Evolutionary conservation across 805 yeast species (phyloP).

Genomic region (Zygosaccharomyces rouxii): DNA sequence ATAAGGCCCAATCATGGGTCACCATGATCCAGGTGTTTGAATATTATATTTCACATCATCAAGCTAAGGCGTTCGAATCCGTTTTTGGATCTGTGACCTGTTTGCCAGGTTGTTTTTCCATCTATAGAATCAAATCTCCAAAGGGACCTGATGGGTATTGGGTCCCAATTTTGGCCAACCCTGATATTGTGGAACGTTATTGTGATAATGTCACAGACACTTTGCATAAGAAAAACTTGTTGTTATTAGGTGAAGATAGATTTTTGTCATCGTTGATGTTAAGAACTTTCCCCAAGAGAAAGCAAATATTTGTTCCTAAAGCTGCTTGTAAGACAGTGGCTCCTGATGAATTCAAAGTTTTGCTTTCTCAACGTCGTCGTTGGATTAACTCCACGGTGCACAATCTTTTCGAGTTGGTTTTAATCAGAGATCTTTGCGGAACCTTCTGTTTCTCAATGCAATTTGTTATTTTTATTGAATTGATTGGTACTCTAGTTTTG

Average conservation of each 20-base stretch:
- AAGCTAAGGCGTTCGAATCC: constrained; percentile 91
- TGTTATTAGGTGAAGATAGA: constrained; percentile 87
- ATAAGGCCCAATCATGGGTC: constrained; percentile 80
- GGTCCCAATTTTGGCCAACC: constrained; percentile 91
- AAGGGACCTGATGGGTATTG: constrained; percentile 74
- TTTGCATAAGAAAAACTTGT: constrained; percentile 78
- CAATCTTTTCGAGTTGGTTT: constrained; percentile 79
- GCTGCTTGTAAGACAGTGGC: constrained; percentile 90
- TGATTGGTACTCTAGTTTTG: constrained; percentile 80
- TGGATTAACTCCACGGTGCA: constrained; percentile 97
- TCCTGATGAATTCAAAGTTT: constrained; percentile 74
- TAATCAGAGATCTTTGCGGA: constrained; percentile 86
- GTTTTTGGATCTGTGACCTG: constrained; percentile 93
- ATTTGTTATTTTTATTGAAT: constrained; percentile 77
- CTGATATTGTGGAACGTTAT: constrained; percentile 89
- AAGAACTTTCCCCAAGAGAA: constrained; percentile 83
- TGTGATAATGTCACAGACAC: constrained; percentile 82
- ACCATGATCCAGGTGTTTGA: constrained; percentile 92
- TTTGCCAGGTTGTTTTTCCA: constrained; percentile 91
- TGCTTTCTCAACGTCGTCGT: constrained; percentile 89
- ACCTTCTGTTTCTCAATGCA: constrained; percentile 95
- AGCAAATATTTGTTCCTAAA: constrained; percentile 79
- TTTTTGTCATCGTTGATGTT: constrained; percentile 81
- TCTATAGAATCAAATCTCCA: constrained; percentile 88
- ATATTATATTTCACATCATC: constrained; percentile 90